Evolutionary conservation across 768 basidiomycete species (phyloP), one percentile per base, ranked within the genome.

Genomic region (Mycena floridula): DNA sequence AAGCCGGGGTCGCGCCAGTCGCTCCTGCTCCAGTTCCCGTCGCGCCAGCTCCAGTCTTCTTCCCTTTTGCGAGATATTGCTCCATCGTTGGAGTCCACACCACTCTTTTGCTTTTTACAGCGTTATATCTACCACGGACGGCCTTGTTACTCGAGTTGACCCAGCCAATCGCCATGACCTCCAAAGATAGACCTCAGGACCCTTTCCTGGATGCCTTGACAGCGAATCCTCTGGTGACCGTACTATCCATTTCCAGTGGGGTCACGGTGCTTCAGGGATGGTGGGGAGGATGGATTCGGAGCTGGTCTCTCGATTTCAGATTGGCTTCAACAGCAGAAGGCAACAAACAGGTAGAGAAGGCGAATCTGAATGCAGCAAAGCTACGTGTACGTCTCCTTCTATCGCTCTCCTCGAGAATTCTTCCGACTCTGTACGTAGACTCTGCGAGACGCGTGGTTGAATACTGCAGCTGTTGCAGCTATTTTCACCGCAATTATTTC

Each of bases 251-350:
- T 28, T 73, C 73, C 40, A 49, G 63, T 1, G 89, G 87, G 1
- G 69, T 73, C 1, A 52, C 59, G 4, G 46, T 85, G 3, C 56
- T 86, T 26, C 73, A 85, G 54, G 63, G 66, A 8, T 88, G 83
- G 81, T 92, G 88, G 85, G 81, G 74, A 2, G 75, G 74, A 3
- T 82, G 77, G 70, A 56, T 89, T 51, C 67, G 79, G 46, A 55
- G 64, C 20, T 86, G 82, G 84, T 73, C 66, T 57, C 68, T 74
- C 12, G 68, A 69, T 15, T 62, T 66, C 36, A 50, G 59, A 0
- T 46, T 68, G 27, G 59, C 69, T 25, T n/a, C n/a, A n/a, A 71
- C 72, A 7, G 60, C 70, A 3, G 60, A 69, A 26, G 67, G 67
- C 12, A 68, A 76, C 49, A 65, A 63, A 44, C 66, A 59, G 47